These are phyloP conservation scores for Phytophthora gonapodyides DNA, from an alignment of 352 stramenopile genomes.

Conservation along the genomic window DNA sequence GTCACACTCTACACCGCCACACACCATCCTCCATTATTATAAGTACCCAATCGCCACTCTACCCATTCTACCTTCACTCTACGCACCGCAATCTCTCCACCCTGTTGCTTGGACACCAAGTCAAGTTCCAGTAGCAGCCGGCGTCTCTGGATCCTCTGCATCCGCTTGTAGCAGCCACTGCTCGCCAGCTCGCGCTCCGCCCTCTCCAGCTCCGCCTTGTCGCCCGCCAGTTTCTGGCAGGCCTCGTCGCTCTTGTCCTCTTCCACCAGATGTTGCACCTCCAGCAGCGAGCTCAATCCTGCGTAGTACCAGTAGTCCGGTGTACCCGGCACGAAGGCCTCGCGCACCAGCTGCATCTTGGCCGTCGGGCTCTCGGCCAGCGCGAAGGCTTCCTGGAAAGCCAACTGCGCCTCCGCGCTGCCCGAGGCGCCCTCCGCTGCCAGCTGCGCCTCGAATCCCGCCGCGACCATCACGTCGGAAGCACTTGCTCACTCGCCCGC, in stretches of 20 bases:
- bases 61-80: not conserved
- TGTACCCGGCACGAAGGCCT: constrained; percentile 26
- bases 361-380: constrained; percentile 24
- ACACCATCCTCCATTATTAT: constrained; percentile 2
- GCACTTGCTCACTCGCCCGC: not conserved
- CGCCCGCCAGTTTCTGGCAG: constrained; percentile 20
- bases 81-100: constrained; percentile 23
- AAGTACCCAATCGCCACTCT: constrained; percentile 2
- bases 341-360: constrained; percentile 38
- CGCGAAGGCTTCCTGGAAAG: constrained; percentile 41
- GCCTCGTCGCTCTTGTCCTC: constrained; percentile 18
- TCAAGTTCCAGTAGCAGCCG: constrained; percentile 50
- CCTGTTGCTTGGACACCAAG: constrained; percentile 33
- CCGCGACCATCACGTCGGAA: constrained; percentile 32
- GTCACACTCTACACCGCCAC: constrained; percentile 25
- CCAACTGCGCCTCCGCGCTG: constrained; percentile 25
- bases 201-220: constrained; percentile 23
- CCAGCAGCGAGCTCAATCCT: constrained; percentile 38
- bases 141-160: constrained; percentile 40
- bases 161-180: constrained; percentile 30
- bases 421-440: constrained; percentile 26
- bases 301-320: constrained; percentile 38
- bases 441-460: constrained; percentile 28
- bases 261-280: constrained; percentile 46
- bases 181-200: constrained; percentile 30